Evolutionary conservation across 2,329 filamentous ascomycete species (phyloP).

Genomic region (Xylariaceae sp.): DNA sequence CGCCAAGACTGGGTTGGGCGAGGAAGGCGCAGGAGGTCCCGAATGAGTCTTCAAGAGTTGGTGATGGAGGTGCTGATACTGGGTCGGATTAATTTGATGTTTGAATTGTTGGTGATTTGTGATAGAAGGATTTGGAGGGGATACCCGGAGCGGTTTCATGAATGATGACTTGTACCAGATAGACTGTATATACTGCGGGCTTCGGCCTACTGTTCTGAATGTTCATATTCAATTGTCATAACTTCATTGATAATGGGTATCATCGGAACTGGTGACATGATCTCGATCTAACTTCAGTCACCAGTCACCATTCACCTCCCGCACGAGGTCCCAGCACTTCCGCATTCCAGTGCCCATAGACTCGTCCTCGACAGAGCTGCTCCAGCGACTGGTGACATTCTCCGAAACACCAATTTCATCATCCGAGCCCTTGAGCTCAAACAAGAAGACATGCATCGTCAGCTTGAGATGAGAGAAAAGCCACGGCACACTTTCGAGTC

Average conservation of each 20-base stretch:
- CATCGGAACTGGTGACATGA: background rate
- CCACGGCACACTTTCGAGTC: conserved; percentile 52
- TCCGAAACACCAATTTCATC: conserved; percentile 8
- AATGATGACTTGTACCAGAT: background rate
- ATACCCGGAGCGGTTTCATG: background rate
- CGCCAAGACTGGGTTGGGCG: background rate
- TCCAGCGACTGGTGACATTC: conserved; percentile 32
- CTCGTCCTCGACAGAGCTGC: conserved; percentile 40
- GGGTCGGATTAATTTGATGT: background rate
- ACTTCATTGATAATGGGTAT: background rate
- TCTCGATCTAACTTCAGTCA: conserved; percentile 5
- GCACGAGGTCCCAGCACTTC: conserved; percentile 49
- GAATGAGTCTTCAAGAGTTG: conserved; percentile 8
- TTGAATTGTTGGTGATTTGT: too few species aligned
- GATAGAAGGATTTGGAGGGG: too few species aligned
- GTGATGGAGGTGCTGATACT: background rate
- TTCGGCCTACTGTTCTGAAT: background rate
- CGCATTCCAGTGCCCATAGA: conserved; percentile 57
- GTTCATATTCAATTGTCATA: background rate
- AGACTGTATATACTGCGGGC: background rate
- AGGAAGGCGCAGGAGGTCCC: background rate
- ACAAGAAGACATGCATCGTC: conserved; percentile 53
- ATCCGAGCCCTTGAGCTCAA: conserved; percentile 33
- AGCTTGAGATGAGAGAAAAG: conserved; percentile 52
- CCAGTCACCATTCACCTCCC: conserved; percentile 21